Evolutionary conservation across 2,329 filamentous ascomycete genomes (phyloP).

Genomic region (Fusarium sororula): DNA sequence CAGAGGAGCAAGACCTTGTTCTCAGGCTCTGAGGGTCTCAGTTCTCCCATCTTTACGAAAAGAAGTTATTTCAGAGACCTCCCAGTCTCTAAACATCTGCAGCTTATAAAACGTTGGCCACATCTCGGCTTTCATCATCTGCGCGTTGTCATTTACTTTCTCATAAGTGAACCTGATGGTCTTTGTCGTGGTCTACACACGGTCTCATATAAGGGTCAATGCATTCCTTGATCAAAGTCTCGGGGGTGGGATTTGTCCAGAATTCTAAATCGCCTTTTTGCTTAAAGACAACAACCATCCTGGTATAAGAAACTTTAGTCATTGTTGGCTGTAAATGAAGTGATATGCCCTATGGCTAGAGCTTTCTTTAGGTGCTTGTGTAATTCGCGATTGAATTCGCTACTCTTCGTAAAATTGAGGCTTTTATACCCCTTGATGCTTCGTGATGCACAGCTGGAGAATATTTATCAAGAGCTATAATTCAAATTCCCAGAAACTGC

Average conservation of each 20-base stretch:
- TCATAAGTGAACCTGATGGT: not conserved
- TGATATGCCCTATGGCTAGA: rapidly evolving
- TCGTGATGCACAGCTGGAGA: rapidly evolving
- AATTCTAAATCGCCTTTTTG: not conserved
- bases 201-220: not conserved
- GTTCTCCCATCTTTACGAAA: not conserved
- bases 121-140: not conserved
- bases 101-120: not conserved
- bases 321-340: rapidly evolving
- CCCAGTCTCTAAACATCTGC: not conserved
- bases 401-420: not conserved
- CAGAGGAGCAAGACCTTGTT: rapidly evolving
- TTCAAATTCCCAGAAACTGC: rapidly evolving
- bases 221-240: not conserved
- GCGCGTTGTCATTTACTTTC: not conserved
- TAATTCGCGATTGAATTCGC: too few relatives aligned
- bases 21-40: rapidly evolving
- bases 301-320: not conserved
- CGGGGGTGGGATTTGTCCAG: not conserved
- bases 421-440: rapidly evolving
- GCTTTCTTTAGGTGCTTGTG: rapidly evolving
- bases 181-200: not conserved
- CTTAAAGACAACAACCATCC: not conserved
- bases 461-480: rapidly evolving
- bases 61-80: not conserved